Conservation (phyloP, 768 basidiomycete species). For the Boletus tomentosulus region DNA sequence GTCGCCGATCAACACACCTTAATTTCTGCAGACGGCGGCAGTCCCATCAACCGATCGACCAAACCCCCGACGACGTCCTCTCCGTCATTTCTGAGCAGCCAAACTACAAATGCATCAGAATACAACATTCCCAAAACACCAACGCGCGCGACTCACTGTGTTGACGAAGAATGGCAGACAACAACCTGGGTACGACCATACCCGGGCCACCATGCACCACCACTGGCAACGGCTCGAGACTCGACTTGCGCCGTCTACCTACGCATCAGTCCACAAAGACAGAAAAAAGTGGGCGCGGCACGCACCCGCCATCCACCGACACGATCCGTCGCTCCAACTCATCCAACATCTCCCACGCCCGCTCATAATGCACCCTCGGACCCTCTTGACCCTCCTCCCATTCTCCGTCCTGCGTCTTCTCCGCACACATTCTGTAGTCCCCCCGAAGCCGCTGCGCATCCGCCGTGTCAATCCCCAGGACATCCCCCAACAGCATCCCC, state of each 20-base stretch:
- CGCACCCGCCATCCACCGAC: constrained; percentile 51
- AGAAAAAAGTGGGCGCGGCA: not conserved
- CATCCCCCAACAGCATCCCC: constrained; percentile 40
- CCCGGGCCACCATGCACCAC: constrained; percentile 36
- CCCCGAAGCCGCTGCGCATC: constrained; percentile 55
- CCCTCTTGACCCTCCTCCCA: constrained; percentile 24
- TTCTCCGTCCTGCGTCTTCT: constrained; percentile 10
- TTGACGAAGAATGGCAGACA: constrained; percentile 60
- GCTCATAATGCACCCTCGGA: constrained; percentile 51
- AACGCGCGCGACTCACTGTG: constrained; percentile 48
- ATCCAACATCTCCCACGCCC: constrained; percentile 55
- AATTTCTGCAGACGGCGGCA: constrained; percentile 53
- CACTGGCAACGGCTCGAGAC: constrained; percentile 31
- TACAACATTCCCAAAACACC: not conserved
- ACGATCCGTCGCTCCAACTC: constrained; percentile 56
- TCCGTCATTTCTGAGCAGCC: constrained; percentile 57
- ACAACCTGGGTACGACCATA: constrained; percentile 53
- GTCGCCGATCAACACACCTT: constrained; percentile 40
- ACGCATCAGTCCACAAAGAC: constrained; percentile 1
- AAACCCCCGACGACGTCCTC: constrained; percentile 49
- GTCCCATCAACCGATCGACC: constrained; percentile 52
- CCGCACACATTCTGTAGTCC: constrained; percentile 37
- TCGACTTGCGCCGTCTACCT: constrained; percentile 42
- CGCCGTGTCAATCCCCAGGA: constrained; percentile 54
- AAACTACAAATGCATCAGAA: constrained; percentile 42